Evolutionary conservation across 176 grass and related monocot genomes (phyloP).

Genomic region (Dendrocalamus sinicus): DNA sequence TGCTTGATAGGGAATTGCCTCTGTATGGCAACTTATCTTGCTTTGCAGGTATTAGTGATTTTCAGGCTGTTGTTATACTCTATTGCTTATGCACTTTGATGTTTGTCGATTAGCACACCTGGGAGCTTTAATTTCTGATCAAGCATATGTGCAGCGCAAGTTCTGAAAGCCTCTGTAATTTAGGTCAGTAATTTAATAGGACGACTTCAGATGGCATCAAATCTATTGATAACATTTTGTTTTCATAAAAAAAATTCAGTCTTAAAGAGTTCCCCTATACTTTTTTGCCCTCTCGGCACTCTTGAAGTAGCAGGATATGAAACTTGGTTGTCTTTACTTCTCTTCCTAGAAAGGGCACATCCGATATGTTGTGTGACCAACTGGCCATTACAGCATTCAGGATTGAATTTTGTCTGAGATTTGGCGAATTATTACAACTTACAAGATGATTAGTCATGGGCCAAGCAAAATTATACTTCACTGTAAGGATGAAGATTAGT

Average conservation of each 20-base stretch:
- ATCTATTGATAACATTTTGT: background rate
- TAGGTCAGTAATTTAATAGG: background rate
- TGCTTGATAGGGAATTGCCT: conserved; percentile 93
- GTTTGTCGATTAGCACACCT: background rate
- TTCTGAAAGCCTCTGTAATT: conserved; percentile 23
- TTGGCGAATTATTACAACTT: background rate
- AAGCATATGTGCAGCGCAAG: background rate
- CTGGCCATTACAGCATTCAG: background rate
- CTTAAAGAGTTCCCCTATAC: conserved; percentile 3
- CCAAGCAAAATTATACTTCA: background rate
- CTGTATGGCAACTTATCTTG: conserved; percentile 88
- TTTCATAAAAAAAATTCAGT: conserved; percentile 18
- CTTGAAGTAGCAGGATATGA: background rate
- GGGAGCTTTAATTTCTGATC: background rate
- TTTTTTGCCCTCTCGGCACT: background rate
- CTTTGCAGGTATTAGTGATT: conserved; percentile 75
- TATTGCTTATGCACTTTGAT: conserved; percentile 11
- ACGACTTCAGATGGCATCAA: background rate
- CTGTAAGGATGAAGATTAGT: background rate
- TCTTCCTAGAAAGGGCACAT: background rate
- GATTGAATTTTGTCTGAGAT: conserved; percentile 12
- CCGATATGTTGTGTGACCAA: background rate
- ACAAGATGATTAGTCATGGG: conserved; percentile 29
- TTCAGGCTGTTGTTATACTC: background rate
- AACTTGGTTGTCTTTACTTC: background rate